A percentile compares a stretch with the other conserved stretches of the same genome.
Evolutionary conservation across 371 early-diverging fungal genomes (phyloP).

Genomic region (Apophysomyces trapeziformis): DNA sequence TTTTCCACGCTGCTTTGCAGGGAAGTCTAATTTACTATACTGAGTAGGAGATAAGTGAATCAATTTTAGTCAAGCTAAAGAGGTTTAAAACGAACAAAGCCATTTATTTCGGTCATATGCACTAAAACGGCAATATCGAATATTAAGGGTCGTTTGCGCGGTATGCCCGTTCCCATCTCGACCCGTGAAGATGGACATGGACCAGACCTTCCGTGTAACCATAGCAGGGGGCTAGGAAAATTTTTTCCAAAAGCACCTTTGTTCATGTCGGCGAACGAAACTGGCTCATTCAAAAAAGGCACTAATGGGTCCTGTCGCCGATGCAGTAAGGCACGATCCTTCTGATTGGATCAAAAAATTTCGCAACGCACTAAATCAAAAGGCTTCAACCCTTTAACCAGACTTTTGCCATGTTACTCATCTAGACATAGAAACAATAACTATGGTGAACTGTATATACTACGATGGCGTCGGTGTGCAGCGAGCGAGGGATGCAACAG

Average conservation of each 20-base stretch:
- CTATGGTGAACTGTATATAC: background rate
- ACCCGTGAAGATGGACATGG: slow-evolving; percentile 10
- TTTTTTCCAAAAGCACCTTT: slow-evolving; percentile 4
- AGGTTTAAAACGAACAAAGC: background rate
- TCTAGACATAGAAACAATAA: background rate
- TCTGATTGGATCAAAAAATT: background rate
- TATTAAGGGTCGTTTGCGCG: slow-evolving; percentile 11
- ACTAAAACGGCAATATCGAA: slow-evolving; percentile 8
- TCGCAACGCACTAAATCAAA: background rate
- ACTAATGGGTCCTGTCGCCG: slow-evolving; percentile 1
- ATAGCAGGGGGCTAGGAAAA: slow-evolving; percentile 4
- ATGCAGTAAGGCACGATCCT: background rate
- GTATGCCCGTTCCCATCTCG: slow-evolving; percentile 10
- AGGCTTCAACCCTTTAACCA: background rate
- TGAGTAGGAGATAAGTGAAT: too few relatives aligned
- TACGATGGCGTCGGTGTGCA: slow-evolving; percentile 2
- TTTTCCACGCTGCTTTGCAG: too few relatives aligned
- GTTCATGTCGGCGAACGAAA: slow-evolving; percentile 7
- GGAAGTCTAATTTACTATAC: too few relatives aligned
- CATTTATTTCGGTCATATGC: slow-evolving; percentile 1
- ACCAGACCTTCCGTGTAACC: slow-evolving; percentile 10
- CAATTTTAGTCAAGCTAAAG: too few relatives aligned
- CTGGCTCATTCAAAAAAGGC: background rate
- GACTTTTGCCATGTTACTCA: too few relatives aligned
- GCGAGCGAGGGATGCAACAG: slow-evolving; percentile 4